These are phyloP conservation scores for Pleomassaria siparia DNA, from an alignment of 2,329 filamentous ascomycete species.

Conservation along the genomic window DNA sequence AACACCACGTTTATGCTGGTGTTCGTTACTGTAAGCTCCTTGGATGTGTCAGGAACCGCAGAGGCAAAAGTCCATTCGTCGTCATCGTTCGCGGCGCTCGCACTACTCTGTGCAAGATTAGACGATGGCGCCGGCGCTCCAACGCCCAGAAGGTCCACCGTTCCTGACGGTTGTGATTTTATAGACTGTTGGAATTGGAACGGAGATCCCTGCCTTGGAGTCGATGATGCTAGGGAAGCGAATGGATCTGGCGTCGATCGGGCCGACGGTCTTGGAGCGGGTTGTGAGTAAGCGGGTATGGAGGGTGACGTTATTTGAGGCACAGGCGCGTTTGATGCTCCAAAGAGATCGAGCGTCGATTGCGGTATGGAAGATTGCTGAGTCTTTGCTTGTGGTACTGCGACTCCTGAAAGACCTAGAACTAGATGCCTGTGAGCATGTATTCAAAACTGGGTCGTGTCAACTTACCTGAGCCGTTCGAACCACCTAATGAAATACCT, in stretches of 20 bases:
- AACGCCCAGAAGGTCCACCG: slow-evolving; percentile 42
- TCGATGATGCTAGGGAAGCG: slow-evolving; percentile 56
- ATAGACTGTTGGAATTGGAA: slow-evolving; percentile 52
- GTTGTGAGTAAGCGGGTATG: slow-evolving; percentile 43
- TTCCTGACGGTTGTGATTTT: slow-evolving; percentile 35
- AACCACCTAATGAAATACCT: slow-evolving; percentile 75
- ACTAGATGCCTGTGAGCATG: slow-evolving; percentile 23
- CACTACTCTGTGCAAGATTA: slow-evolving; percentile 27
- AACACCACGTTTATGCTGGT: slow-evolving; percentile 73
- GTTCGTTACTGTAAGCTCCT: slow-evolving; percentile 69
- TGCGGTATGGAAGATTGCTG: slow-evolving; percentile 50
- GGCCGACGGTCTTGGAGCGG: slow-evolving; percentile 37
- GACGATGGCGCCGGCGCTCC: slow-evolving; percentile 25
- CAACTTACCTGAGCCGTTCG: slow-evolving; percentile 42
- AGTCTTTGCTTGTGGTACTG: slow-evolving; percentile 28
- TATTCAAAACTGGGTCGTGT: neutral
- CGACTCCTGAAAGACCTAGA: slow-evolving; percentile 35
- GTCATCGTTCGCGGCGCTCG: slow-evolving; percentile 71
- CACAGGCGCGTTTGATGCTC: slow-evolving; percentile 45
- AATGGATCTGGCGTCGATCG: slow-evolving; percentile 59
- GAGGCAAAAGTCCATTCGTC: slow-evolving; percentile 96
- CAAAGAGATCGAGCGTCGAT: slow-evolving; percentile 60
- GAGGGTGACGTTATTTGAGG: slow-evolving; percentile 51
- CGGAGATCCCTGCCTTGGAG: slow-evolving; percentile 53
- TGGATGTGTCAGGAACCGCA: slow-evolving; percentile 71